Evolutionary conservation across 2,329 filamentous ascomycete species (phyloP).

Genomic region (Ophiostoma tasmaniense): DNA sequence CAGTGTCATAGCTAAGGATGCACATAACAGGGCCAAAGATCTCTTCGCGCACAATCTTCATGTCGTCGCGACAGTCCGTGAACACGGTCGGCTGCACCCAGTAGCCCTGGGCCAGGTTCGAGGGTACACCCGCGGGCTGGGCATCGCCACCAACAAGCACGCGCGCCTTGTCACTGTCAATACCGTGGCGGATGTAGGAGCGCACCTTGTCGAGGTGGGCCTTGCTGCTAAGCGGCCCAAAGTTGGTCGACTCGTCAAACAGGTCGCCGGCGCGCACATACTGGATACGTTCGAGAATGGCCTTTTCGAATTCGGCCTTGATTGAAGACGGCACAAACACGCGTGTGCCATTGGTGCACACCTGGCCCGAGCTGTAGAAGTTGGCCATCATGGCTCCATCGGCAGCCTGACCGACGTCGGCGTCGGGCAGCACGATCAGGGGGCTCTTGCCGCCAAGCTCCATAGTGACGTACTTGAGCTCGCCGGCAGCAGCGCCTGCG

Average conservation of each 20-base stretch:
- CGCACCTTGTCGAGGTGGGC: conserved; percentile 68
- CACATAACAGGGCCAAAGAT: conserved; percentile 86
- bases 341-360: conserved; percentile 86
- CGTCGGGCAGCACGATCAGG: conserved; percentile 65
- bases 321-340: conserved; percentile 68
- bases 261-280: conserved; percentile 65
- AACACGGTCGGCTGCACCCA: conserved; percentile 82
- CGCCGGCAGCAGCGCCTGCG: conserved; percentile 49
- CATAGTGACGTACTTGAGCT: conserved; percentile 62
- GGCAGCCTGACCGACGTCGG: conserved; percentile 69
- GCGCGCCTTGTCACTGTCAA: conserved; percentile 62
- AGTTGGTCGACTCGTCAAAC: conserved; percentile 65
- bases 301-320: conserved; percentile 37
- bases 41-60: conserved; percentile 73
- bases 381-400: conserved; percentile 90
- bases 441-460: conserved; percentile 62
- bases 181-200: conserved; percentile 68
- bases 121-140: conserved; percentile 39
- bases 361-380: conserved; percentile 84
- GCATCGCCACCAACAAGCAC: conserved; percentile 62
- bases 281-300: conserved; percentile 59
- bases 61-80: conserved; percentile 73
- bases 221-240: conserved; percentile 71
- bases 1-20: conserved; percentile 62
- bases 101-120: conserved; percentile 53